Evolutionary conservation across 1,284 basidiomycete genomes (phyloP).

Genomic region (Microbotryum lychnidis-dioicae): DNA sequence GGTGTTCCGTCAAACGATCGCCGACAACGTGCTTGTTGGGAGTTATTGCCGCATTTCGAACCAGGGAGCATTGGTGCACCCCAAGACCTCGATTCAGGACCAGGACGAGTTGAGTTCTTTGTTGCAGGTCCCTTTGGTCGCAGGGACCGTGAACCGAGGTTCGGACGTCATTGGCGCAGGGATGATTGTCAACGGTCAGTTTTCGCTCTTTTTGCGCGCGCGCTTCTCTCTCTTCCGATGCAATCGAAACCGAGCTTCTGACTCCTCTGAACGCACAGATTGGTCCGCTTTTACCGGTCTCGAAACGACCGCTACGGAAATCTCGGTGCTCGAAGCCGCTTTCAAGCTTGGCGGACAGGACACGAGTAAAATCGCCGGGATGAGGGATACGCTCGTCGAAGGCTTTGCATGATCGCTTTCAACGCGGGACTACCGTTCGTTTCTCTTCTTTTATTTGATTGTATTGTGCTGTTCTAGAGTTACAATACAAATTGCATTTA

Average conservation of each 20-base stretch:
- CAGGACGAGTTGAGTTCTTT: constrained; percentile 95
- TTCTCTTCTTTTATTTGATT: no score
- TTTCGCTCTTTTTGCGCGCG: neutral
- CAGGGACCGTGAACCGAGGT: constrained; percentile 96
- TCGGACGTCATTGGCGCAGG: constrained; percentile 97
- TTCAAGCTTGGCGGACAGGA: constrained; percentile 52
- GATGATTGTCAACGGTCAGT: constrained; percentile 70
- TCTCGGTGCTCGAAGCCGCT: constrained; percentile 92
- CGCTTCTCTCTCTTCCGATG: no score
- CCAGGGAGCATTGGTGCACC: constrained; percentile 94
- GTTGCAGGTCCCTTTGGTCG: constrained; percentile 89
- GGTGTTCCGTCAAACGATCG: constrained; percentile 96
- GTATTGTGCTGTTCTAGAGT: no score
- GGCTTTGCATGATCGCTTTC: constrained; percentile 18
- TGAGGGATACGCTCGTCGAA: constrained; percentile 36
- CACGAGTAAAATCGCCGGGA: constrained; percentile 29
- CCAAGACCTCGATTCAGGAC: constrained; percentile 91
- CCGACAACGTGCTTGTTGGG: constrained; percentile 93
- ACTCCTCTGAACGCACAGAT: constrained; percentile 45
- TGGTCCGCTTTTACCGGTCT: constrained; percentile 97
- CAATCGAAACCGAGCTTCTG: no score
- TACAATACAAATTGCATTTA: no score
- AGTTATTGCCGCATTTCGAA: constrained; percentile 92
- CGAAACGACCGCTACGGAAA: constrained; percentile 96
- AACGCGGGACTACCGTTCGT: no score